Conservation (phyloP, 495 filamentous ascomycete genomes). For the Podospora anserina region DNA sequence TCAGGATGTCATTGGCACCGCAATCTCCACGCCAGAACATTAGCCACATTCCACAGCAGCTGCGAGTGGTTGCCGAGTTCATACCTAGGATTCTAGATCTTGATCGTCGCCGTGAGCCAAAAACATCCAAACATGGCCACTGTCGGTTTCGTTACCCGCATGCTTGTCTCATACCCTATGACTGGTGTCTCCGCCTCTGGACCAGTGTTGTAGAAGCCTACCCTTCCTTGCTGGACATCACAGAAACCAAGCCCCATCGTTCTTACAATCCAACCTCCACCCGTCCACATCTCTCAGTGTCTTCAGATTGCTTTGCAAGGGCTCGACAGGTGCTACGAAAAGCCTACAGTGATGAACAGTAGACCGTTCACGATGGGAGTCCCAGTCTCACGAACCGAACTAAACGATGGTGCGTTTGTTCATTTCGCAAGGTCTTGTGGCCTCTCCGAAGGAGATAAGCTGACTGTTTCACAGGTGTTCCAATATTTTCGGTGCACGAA, state of each 20-base stretch:
- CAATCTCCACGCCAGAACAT: slow-evolving; percentile 18
- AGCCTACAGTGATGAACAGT: too few relatives aligned
- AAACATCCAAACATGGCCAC: neutral
- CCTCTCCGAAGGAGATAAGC: neutral
- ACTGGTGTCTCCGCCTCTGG: slow-evolving; percentile 23
- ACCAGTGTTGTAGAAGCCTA: slow-evolving; percentile 5
- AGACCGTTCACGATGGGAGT: too few relatives aligned
- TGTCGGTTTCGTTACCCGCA: slow-evolving; percentile 15
- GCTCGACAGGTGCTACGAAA: too few relatives aligned
- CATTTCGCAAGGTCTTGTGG: too few relatives aligned
- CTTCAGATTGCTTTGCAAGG: too few relatives aligned
- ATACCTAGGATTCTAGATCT: slow-evolving; percentile 13
- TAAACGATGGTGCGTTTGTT: neutral
- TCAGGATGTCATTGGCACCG: slow-evolving; percentile 17
- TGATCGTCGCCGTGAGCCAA: neutral
- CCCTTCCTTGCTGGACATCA: neutral
- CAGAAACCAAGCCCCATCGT: neutral
- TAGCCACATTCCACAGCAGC: slow-evolving; percentile 15
- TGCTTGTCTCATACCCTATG: slow-evolving; percentile 19
- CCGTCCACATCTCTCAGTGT: too few relatives aligned
- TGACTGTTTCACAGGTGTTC: neutral
- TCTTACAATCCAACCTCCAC: neutral
- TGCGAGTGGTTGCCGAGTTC: neutral
- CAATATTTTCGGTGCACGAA: slow-evolving; percentile 5
- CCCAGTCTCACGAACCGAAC: neutral